Evolutionary conservation across 305 asterid species (phyloP), one percentile per base, ranked within the genome.

Genomic region (Euphrasia arctica): DNA sequence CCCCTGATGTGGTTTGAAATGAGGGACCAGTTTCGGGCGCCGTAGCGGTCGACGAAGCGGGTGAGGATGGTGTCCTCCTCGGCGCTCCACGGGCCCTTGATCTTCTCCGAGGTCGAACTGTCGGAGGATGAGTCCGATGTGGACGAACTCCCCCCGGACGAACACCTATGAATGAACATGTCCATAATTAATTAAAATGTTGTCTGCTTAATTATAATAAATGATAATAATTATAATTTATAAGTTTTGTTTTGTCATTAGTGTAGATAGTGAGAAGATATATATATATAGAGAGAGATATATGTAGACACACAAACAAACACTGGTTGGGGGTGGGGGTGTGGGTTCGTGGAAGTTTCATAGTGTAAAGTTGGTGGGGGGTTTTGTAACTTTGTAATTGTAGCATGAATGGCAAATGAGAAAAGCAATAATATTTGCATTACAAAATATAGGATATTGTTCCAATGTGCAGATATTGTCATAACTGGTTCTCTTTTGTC

Each of bases 321-420:
- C 22, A 18, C 22, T 18, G 22, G 41, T 0, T 4, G 27, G 43
- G 62, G 61, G 5, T 18, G 1, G 2, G 25, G 65, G 77, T 62
- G 77, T 42, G 65, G 70, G 79, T 82, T 43, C 83, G 0, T 64
- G 83, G 93, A 85, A 85, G 67, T 43, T 79, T 75, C 87, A 72
- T 77, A 0, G 18, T 77, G 83, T 77, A 74, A 70, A 72, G 85
- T 70, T 67, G 87, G 82, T 67, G 74, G 80, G 87, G 43, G 57
- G 7, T 47, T 61, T 15, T 28, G 4, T 9, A 56, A 43, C 25
- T 25, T 8, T 18, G 22, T 18, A 18, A 18, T 18, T 18, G 27
- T 9, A 43, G 49, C 49, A 43, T 43, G 49, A 59, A 42, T 14
- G 18, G 18, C 18, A 47, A 58, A 41, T 59, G 48, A 42, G 42